Base-by-base conservation (phyloP, 768 basidiomycete genomes). In the Gyrodon lividus region DNA sequence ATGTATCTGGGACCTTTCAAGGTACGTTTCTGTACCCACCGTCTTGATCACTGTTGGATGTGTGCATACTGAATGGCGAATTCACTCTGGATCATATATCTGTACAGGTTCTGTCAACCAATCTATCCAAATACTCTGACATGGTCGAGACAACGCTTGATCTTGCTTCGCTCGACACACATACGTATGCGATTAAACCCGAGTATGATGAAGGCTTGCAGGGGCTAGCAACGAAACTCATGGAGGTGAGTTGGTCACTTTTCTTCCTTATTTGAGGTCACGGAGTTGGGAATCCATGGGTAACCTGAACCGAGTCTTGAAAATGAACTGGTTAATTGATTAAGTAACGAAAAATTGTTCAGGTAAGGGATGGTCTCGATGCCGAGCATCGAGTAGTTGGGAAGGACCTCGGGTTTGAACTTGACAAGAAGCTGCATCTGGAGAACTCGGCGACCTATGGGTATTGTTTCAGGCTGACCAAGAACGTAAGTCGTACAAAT, bases 81-180 rank as follows among this genome's bases (percentile, higher is more conserved):
- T 4, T 12, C 31, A 10, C 23, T 31, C 5, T 31, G 12, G 31
- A 31, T 13, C 10, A 14, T 14, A 31, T 5, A 33, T 26, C 3
- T 42, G 38, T 34, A n/a, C 58, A 95, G 92, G 77, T 84, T 56
- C 78, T 82, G 55, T 71, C 80, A 16, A 68, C 65, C 0, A 83
- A 74, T 45, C 79, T 98, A 5, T 76, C 75, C 12, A 91, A 91
- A 63, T 96, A 94, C 60, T 76, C 80, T 3, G 90, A 94, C 54
- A 95, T 98, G 90, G 95, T 98, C 2, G 93, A 98, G 66, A 85
- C 91, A 55, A 98, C 97, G 0, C 81, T 99, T 38, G 97, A 99
- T 62, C 81, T 98, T 16, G 83, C 85, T 19, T 84, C 95, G 51
- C 78, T 97, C 6, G 86, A 89, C 26, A 78, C 79, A 13, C 92